Base-by-base conservation (phyloP, 2,329 filamentous ascomycete species). In the Penicillium olsonii region DNA sequence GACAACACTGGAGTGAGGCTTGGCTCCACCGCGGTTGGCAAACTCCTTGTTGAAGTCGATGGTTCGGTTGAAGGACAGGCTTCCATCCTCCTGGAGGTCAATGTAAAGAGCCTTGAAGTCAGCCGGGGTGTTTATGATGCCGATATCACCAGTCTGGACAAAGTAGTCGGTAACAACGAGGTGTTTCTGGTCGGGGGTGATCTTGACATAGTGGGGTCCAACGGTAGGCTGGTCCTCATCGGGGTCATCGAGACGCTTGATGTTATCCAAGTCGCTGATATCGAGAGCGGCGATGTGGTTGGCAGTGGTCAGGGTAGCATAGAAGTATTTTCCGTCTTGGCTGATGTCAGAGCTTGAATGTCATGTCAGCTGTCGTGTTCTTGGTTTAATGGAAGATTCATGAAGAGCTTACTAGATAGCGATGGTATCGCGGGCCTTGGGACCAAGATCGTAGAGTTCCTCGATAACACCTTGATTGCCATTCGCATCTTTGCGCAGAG, bases 151-250 rank as follows among this genome's bases (percentile, higher is more conserved):
- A 9, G 77, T 80, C 68, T 85, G 82, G 2, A 86, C 80, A 60
- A 85, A 85, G 71, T 85, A 85, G 44, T 84, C 83, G n/a, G 80
- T 84, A 12, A 85, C 81, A 2, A 85, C 73, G 14, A 85, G 66
- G 63, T 85, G 80, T 74, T 83, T 83, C 73, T 84, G 81, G 55
- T 85, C 83, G 0, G 83, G 82, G 4, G 80, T 79, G 51, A 85
- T 74, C 72, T 85, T 85, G 70, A 85, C 71, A 58, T 84, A 85
- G 70, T 85, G 83, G 0, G 82, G 82, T 1, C 82, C 81, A 44
- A 84, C 74, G 50, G 79, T 82, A 17, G 80, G 81, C 65, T 85
- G 83, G 24, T 73, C 66, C 64, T 81, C 78, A 48, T 83, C 65
- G 0, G 82, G 82, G 58, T 85, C 70, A 54, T 85, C 83, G 18